Conservation (phyloP, 306 rosid species). For the Hylodesmum podocarpum region DNA sequence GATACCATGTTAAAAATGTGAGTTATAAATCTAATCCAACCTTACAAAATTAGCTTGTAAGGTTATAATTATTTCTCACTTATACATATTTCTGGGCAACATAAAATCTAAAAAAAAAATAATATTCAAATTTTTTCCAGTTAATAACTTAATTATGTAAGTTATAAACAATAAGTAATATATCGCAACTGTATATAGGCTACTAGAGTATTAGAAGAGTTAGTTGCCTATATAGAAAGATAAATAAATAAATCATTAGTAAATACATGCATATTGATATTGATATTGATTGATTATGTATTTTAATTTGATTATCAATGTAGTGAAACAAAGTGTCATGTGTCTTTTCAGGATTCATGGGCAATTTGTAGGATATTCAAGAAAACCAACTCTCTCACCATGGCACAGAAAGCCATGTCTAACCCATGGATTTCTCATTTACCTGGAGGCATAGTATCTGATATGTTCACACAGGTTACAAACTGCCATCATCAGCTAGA, state of each 20-base stretch:
- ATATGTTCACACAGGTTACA: slow-evolving; percentile 39
- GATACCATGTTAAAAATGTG: too few species aligned
- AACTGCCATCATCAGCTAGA: slow-evolving; percentile 44
- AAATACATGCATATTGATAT: not conserved
- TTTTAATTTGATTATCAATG: not conserved
- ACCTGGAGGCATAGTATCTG: slow-evolving; percentile 44
- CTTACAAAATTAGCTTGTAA: too few species aligned
- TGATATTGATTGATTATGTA: too few species aligned
- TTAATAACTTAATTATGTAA: too few species aligned
- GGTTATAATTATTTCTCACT: too few species aligned
- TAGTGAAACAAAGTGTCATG: not conserved
- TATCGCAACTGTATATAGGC: too few species aligned
- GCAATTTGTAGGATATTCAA: slow-evolving; percentile 87
- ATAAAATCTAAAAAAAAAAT: too few species aligned
- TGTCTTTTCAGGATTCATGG: slow-evolving; percentile 76
- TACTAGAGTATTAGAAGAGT: too few species aligned
- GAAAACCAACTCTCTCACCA: slow-evolving; percentile 68
- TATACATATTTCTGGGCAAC: too few species aligned
- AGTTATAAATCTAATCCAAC: too few species aligned
- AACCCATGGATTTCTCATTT: slow-evolving; percentile 58
- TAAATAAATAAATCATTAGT: not conserved
- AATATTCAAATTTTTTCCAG: too few species aligned
- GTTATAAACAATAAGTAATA: too few species aligned
- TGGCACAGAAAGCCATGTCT: slow-evolving; percentile 69
- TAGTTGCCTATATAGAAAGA: not conserved